phyloP scores from a whole-genome alignment of 345 rosid species.

The Heritiera fomes region DNA sequence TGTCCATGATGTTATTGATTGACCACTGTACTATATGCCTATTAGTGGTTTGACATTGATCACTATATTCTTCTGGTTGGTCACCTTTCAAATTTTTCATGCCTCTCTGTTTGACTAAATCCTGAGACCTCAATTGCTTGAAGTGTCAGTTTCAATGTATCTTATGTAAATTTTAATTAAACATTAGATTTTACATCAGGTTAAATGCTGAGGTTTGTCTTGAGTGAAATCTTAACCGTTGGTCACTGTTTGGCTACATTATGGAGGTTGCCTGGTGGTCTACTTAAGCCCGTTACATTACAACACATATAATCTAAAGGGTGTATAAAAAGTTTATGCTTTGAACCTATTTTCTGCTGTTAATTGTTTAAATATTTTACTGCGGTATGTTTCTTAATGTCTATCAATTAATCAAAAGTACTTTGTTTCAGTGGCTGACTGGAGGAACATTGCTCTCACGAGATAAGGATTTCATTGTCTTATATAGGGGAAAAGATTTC shows the following conservation, averaged over 20 bases:
- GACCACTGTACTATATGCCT: not conserved
- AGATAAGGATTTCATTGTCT: conserved; percentile 76
- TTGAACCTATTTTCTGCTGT: not conserved
- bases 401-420: conserved; percentile 27
- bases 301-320: not conserved
- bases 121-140: conserved; percentile 9
- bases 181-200: not conserved
- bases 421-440: conserved; percentile 74
- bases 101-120: not conserved
- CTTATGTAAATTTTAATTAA: not conserved
- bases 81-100: not conserved
- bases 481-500: conserved; percentile 97
- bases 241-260: not conserved
- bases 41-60: not conserved
- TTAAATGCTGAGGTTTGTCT: conserved; percentile 2
- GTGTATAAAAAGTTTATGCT: not conserved
- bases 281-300: not conserved
- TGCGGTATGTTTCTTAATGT: not conserved
- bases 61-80: not conserved
- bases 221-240: not conserved
- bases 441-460: conserved; percentile 83
- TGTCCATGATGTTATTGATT: not conserved
- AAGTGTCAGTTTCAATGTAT: not conserved
- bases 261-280: not conserved
- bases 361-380: conserved; percentile 3